Evolutionary conservation across 495 filamentous ascomycete genomes (phyloP).

Genomic region (Trypethelium eluteriae): DNA sequence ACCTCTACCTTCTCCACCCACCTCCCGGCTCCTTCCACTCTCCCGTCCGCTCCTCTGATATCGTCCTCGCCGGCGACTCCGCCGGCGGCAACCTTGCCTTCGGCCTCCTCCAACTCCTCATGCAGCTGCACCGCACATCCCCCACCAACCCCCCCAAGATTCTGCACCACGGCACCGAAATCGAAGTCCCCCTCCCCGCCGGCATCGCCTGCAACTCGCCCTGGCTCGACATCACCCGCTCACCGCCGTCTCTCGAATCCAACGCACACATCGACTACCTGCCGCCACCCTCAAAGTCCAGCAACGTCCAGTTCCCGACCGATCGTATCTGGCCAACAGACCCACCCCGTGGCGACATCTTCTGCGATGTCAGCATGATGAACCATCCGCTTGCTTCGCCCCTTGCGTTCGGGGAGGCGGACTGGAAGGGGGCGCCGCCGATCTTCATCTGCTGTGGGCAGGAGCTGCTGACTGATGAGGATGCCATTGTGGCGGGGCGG

Average conservation of each 20-base stretch:
- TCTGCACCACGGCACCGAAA: slow-evolving; percentile 54
- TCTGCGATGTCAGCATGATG: slow-evolving; percentile 53
- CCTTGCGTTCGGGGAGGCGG: slow-evolving; percentile 45
- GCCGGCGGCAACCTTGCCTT: slow-evolving; percentile 75
- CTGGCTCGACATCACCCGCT: slow-evolving; percentile 72
- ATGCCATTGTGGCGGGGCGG: slow-evolving; percentile 51
- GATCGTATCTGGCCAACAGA: slow-evolving; percentile 64
- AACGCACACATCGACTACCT: slow-evolving; percentile 73
- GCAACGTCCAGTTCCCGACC: slow-evolving; percentile 38
- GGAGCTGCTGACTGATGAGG: slow-evolving; percentile 73
- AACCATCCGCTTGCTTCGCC: slow-evolving; percentile 71
- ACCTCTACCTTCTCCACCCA: slow-evolving; percentile 76
- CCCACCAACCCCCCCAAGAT: slow-evolving; percentile 38
- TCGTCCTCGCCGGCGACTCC: slow-evolving; percentile 78
- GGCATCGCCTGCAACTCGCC: slow-evolving; percentile 58
- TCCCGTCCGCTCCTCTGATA: slow-evolving; percentile 58
- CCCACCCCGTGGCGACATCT: slow-evolving; percentile 64
- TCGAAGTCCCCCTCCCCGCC: slow-evolving; percentile 61
- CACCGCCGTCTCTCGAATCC: slow-evolving; percentile 56
- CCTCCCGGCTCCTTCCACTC: slow-evolving; percentile 64
- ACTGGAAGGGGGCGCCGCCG: slow-evolving; percentile 64
- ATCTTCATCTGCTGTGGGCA: slow-evolving; percentile 68
- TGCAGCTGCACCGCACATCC: slow-evolving; percentile 55
- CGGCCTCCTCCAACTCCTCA: slow-evolving; percentile 62
- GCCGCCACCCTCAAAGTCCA: slow-evolving; percentile 37